Evolutionary conservation across 2,329 filamentous ascomycete species (phyloP).

Genomic region (Bertia moriformis): DNA sequence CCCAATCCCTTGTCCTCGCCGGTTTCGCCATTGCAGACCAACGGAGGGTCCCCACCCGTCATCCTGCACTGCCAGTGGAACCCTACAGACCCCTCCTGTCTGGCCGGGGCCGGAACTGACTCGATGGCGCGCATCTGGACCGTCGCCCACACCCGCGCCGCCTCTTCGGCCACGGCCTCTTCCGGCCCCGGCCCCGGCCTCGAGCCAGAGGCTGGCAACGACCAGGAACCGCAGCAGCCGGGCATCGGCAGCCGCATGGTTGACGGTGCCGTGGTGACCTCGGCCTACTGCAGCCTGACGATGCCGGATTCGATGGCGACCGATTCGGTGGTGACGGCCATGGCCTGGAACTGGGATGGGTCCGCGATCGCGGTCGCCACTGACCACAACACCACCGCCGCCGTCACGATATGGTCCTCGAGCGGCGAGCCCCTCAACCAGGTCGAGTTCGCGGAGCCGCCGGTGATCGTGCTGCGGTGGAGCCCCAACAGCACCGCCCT

Average conservation of each 20-base stretch:
- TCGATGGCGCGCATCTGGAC: slow-evolving; percentile 58
- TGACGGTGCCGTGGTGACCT: slow-evolving; percentile 13
- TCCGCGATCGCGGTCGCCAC: slow-evolving; percentile 40
- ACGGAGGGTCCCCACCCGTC: slow-evolving; percentile 34
- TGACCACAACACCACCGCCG: slow-evolving; percentile 32
- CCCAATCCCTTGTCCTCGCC: too few relatives aligned
- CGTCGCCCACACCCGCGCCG: slow-evolving; percentile 36
- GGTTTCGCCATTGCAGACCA: slow-evolving; percentile 15
- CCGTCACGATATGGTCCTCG: slow-evolving; percentile 37
- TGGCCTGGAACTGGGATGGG: slow-evolving; percentile 46
- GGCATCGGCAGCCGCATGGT: slow-evolving; percentile 10
- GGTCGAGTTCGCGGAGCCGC: slow-evolving; percentile 43
- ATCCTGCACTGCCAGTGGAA: slow-evolving; percentile 58
- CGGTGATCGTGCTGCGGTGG: slow-evolving; percentile 47
- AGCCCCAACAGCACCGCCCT: slow-evolving; percentile 38
- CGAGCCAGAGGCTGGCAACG: slow-evolving; percentile 24
- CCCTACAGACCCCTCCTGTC: slow-evolving; percentile 46
- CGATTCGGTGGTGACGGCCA: slow-evolving; percentile 37
- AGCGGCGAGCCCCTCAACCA: slow-evolving; percentile 35
- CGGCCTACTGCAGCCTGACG: slow-evolving; percentile 28
- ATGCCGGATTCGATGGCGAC: slow-evolving; percentile 36
- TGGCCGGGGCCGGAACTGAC: slow-evolving; percentile 56
- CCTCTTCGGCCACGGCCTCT: too few relatives aligned
- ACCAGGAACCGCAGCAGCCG: slow-evolving; percentile 32
- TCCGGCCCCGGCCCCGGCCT: slow-evolving; percentile 14